These are phyloP conservation scores for Tolypocladium amazonense DNA, from an alignment of 2,329 filamentous ascomycete species.

Conservation along the genomic window DNA sequence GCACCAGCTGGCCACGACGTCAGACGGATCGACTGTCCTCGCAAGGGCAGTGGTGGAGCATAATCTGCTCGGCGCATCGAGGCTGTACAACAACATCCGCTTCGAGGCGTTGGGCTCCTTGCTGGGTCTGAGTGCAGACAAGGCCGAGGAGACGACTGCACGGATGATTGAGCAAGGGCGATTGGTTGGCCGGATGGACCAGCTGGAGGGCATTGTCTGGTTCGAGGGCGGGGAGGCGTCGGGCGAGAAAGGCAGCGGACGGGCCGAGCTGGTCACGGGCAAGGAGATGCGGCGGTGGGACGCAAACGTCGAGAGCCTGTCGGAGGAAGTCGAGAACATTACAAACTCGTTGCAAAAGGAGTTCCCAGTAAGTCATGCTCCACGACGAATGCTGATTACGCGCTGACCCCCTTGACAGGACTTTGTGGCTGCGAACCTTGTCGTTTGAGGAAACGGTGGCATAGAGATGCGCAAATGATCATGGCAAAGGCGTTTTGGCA, in stretches of 20 bases:
- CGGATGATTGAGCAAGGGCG: constrained; percentile 94
- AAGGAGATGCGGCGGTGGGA: constrained; percentile 81
- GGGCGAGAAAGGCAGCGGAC: constrained; percentile 56
- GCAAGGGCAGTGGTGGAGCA: constrained; percentile 93
- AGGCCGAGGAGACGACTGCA: constrained; percentile 84
- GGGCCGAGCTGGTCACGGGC: constrained; percentile 51
- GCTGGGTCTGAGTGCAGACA: constrained; percentile 66
- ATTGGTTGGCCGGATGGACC: constrained; percentile 80
- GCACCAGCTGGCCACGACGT: constrained; percentile 82
- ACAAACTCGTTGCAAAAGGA: constrained; percentile 71
- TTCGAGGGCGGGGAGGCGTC: constrained; percentile 69
- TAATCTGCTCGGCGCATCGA: constrained; percentile 79
- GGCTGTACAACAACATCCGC: constrained; percentile 66
- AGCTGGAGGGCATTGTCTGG: constrained; percentile 79
- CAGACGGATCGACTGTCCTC: constrained; percentile 86
- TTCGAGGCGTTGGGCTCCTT: constrained; percentile 67
- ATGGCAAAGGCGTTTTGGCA: constrained; percentile 1
- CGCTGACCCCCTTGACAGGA: constrained; percentile 24
- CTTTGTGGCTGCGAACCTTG: constrained; percentile 45
- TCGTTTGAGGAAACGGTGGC: constrained; percentile 14
- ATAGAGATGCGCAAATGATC: neutral
- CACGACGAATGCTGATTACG: neutral
- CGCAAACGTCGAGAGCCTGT: constrained; percentile 71
- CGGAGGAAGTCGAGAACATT: constrained; percentile 83
- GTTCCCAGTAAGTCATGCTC: constrained; percentile 48